These are phyloP conservation scores for Candida incommunis DNA, from an alignment of 805 yeast genomes.

Conservation along the genomic window DNA sequence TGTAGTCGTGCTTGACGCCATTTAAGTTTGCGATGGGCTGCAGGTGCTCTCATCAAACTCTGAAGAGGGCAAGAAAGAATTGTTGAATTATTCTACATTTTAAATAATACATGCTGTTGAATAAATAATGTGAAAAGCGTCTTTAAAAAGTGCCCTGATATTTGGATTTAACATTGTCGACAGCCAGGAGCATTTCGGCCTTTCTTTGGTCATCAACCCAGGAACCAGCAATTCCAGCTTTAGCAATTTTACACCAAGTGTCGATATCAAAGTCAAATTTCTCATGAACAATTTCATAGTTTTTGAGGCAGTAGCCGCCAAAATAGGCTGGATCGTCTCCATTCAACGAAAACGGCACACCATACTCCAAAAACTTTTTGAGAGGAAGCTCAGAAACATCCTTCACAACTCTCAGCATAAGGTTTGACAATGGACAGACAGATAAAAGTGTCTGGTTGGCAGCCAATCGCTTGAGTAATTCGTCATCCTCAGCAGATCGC, in stretches of 20 bases:
- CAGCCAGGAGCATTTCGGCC: conserved; percentile 15
- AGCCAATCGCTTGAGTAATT: conserved; percentile 43
- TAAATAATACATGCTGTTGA: not conserved
- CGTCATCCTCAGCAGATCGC: conserved; percentile 41
- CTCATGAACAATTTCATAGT: conserved; percentile 51
- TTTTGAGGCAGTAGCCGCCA: conserved; percentile 73
- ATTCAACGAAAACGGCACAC: conserved; percentile 62
- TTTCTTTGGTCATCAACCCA: conserved; percentile 49
- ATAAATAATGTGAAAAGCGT: not conserved
- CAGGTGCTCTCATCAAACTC: too few species aligned
- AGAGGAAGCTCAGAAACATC: conserved; percentile 58
- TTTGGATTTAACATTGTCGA: not conserved
- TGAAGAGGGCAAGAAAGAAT: too few species aligned
- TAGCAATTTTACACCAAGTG: conserved; percentile 52
- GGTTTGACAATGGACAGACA: conserved; percentile 67
- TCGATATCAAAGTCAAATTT: conserved; percentile 46
- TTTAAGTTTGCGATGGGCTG: too few species aligned
- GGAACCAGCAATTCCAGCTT: conserved; percentile 55
- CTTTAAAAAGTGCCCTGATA: not conserved
- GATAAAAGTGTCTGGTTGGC: conserved; percentile 43
- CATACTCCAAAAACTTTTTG: conserved; percentile 39
- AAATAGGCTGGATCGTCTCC: conserved; percentile 75
- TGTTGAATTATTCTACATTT: not conserved
- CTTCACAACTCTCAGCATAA: conserved; percentile 58
- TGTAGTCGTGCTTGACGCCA: too few species aligned